Base-by-base conservation (phyloP, 2,329 filamentous ascomycete genomes). In the Apiospora marii region DNA sequence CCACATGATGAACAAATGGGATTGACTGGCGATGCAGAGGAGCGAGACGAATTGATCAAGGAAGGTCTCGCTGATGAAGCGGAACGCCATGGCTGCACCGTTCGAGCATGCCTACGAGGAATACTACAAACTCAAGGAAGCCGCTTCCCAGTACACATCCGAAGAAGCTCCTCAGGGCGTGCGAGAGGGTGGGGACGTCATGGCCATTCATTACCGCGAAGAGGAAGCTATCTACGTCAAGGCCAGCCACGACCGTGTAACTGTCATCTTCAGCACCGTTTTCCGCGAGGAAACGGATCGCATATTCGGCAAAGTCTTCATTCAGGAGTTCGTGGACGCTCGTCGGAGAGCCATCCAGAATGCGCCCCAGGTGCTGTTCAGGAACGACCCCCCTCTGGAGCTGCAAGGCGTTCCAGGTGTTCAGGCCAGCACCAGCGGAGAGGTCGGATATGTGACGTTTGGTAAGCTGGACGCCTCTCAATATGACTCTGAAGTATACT, bases 181-280 rank as follows among this genome's bases (percentile, higher is more conserved):
- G 43, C 87, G 88, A 76, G 96, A 98, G 84, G 96, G 96, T 69
- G 95, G 96, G 72, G 91, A 96, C 77, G 92, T 98, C 73, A 98
- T 97, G 89, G 92, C 96, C 3, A 97, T 99, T 78, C 96, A 98
- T 84, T 99, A 99, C 86, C 93, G 96, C 72, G 97, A 99, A 80
- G 95, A 98, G 86, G 96, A 99, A 83, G 95, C 96, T 70, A 98
- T 99, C 81, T 99, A 97, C 84, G 93, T 99, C 86, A 98, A 99
- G 86, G 96, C 96, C 74, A 97, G 94, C 83, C 93, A 97, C 85
- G 96, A 99, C 82, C 92, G 96, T 79, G 96, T 99, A 70, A 99
- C 97, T 0, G 95, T 99, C 79, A 99, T 99, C 80, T 99, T 99
- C 88, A 98, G 95, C 85, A 99, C 96, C 58, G 91, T 98, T 70